Percentiles rank a stretch among this genome's conserved stretches.
phyloP scores from a whole-genome alignment of 169 alveolate genomes.

The Plasmodium fragile region DNA sequence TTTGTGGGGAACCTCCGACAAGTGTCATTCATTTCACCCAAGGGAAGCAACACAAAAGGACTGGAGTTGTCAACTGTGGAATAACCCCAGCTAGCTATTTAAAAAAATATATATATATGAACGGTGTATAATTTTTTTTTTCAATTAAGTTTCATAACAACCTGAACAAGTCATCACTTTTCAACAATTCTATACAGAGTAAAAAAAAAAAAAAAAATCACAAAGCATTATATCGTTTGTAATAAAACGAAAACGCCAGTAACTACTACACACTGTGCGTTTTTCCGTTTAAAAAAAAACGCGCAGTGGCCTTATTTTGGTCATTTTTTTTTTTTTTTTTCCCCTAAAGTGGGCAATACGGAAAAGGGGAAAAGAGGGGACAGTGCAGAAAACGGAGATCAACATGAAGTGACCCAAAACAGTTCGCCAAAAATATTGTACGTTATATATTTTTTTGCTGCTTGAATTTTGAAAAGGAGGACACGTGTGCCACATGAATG shows the following conservation, averaged over 20 bases:
- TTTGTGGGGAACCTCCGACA: neutral
- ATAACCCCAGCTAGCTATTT: neutral
- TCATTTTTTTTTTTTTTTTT: neutral
- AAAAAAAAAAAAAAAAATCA: slow-evolving; percentile 1
- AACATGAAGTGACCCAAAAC: neutral
- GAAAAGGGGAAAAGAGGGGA: neutral
- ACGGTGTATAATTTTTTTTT: neutral
- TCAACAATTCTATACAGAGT: neutral
- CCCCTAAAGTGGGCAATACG: neutral
- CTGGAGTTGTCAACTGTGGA: neutral
- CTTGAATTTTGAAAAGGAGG: neutral
- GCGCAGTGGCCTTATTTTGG: neutral
- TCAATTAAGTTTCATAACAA: neutral
- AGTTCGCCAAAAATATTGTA: neutral
- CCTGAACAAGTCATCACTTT: neutral
- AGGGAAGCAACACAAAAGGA: neutral
- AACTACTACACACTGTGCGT: neutral
- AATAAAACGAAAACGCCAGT: neutral
- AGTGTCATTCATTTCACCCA: neutral
- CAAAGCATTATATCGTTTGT: neutral
- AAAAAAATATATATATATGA: neutral
- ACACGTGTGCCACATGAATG: neutral
- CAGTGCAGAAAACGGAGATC: neutral
- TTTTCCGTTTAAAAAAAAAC: neutral
- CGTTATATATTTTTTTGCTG: neutral